phyloP scores from a whole-genome alignment of 495 filamentous ascomycete genomes.

The Massariosphaeria phaeospora region DNA sequence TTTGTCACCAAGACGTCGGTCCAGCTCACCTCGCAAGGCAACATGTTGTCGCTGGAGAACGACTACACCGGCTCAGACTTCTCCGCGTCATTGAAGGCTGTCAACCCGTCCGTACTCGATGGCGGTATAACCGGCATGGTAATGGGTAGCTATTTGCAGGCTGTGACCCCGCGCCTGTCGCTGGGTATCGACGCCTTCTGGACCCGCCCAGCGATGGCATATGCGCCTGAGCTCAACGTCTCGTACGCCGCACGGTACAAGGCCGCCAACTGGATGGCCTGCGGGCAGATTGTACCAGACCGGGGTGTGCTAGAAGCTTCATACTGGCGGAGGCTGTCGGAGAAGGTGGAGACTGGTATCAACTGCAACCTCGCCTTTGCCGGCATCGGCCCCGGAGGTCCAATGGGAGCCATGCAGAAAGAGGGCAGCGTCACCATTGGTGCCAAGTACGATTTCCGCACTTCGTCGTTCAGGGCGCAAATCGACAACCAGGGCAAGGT shows the following conservation, averaged over 20 bases:
- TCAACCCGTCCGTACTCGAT: slow-evolving; percentile 90
- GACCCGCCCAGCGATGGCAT: slow-evolving; percentile 72
- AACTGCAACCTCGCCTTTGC: slow-evolving; percentile 85
- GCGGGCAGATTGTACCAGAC: slow-evolving; percentile 74
- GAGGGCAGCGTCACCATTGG: slow-evolving; percentile 88
- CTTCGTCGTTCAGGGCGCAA: slow-evolving; percentile 90
- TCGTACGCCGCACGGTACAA: slow-evolving; percentile 90
- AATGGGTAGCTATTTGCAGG: slow-evolving; percentile 91
- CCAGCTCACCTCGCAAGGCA: slow-evolving; percentile 68
- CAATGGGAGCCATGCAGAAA: slow-evolving; percentile 54
- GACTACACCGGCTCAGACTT: slow-evolving; percentile 94
- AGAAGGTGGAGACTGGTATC: slow-evolving; percentile 92
- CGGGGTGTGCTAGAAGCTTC: slow-evolving; percentile 75
- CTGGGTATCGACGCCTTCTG: slow-evolving; percentile 89
- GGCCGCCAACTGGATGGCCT: slow-evolving; percentile 83
- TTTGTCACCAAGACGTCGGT: slow-evolving; percentile 79
- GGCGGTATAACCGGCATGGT: slow-evolving; percentile 91
- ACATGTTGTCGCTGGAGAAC: slow-evolving; percentile 84
- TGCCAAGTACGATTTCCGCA: slow-evolving; percentile 96
- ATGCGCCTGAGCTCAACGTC: slow-evolving; percentile 75
- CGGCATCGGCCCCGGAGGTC: slow-evolving; percentile 53
- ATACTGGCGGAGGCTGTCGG: slow-evolving; percentile 92
- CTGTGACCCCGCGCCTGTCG: slow-evolving; percentile 79
- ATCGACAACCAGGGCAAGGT: slow-evolving; percentile 92
- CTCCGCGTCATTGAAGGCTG: slow-evolving; percentile 78